Base-by-base conservation (phyloP, 2,329 filamentous ascomycete species). In the Xylaria sp. region DNA sequence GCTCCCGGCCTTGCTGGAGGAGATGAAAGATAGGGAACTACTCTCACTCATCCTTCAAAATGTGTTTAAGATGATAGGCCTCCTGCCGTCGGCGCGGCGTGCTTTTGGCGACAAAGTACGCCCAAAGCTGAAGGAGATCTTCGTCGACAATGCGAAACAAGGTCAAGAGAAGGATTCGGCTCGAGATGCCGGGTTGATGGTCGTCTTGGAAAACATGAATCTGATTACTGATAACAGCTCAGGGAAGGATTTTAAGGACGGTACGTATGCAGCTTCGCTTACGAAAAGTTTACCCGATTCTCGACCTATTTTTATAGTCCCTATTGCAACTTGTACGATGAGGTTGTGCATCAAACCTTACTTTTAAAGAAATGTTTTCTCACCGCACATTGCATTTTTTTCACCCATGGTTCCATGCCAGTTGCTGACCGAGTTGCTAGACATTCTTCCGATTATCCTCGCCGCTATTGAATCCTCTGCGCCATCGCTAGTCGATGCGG, bases 201-300 rank as follows among this genome's bases (percentile, higher is more conserved):
- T 98, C 12, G 84, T 98, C 20, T 85, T 99, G 2, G 94, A 98
- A 73, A 92, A 97, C 72, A 90, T 97, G 76, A 83, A 87, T 18
- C 83, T 90, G 0, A 89, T 97, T 70, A 89, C 93, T 3, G 89
- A 90, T 12, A 97, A 97, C 74, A 96, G 92, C 73, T 90, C 91
- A 1, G 94, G 94, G 3, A 96, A 94, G 76, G 94, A 98, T 72
- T 98, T 98, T 79, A 97, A 97, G 81, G 95, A 98, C 74, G 91
- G 92, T 93, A 79, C 12, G 59, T 7, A 39, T 44, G 52, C 18
- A 44, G n/a, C 60, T 34, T 50, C 23, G 12, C 6, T 18, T 51
- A 34, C 20, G 39, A 20, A 34, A 39, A 13, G 4, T 1, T 57
- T 8, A 34, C 50, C 28, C 12, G 34, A 20, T 8, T 28, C 50